Percentiles rank a stretch among this genome's conserved stretches.
These are phyloP conservation scores for Claviceps paspali DNA, from an alignment of 2,329 filamentous ascomycete genomes.

Conservation along the genomic window DNA sequence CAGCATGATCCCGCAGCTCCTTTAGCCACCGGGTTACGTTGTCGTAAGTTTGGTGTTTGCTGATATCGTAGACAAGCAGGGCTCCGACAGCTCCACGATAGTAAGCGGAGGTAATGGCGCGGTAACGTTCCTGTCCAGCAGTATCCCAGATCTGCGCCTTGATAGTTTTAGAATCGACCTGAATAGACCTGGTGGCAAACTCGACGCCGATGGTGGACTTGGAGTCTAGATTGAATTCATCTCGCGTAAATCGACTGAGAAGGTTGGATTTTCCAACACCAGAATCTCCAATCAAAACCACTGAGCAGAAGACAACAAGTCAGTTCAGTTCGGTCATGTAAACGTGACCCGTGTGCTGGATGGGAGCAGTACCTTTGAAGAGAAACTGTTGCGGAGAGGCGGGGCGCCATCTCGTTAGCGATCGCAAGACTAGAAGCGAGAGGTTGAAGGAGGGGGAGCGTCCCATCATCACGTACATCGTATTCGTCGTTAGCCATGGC, in stretches of 20 bases:
- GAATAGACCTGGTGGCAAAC: constrained; percentile 95
- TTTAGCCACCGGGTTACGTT: constrained; percentile 99
- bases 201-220: constrained; percentile 99
- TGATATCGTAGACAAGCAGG: constrained; percentile 97
- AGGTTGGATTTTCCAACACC: constrained; percentile 99
- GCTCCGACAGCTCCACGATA: constrained; percentile 96
- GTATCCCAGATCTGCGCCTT: constrained; percentile 99
- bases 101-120: constrained; percentile 97
- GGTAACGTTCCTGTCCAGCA: constrained; percentile 95
- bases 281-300: constrained; percentile 97
- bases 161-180: constrained; percentile 99
- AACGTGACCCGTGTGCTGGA: constrained; percentile 2
- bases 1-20: constrained; percentile 92
- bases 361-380: constrained; percentile 67
- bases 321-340: constrained; percentile 13
- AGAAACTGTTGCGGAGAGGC: constrained; percentile 54
- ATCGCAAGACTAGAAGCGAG: constrained; percentile 9
- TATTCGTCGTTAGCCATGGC: constrained; percentile 99
- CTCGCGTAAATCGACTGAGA: constrained; percentile 96
- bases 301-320: constrained; percentile 37
- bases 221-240: constrained; percentile 99
- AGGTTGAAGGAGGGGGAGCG: constrained; percentile 9
- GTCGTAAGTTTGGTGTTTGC: constrained; percentile 98
- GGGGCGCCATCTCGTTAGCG: constrained; percentile 16
- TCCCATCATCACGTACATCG: constrained; percentile 66